Base-by-base conservation (phyloP, 352 stramenopile genomes). In the Phytopythium cucurbitacearum region DNA sequence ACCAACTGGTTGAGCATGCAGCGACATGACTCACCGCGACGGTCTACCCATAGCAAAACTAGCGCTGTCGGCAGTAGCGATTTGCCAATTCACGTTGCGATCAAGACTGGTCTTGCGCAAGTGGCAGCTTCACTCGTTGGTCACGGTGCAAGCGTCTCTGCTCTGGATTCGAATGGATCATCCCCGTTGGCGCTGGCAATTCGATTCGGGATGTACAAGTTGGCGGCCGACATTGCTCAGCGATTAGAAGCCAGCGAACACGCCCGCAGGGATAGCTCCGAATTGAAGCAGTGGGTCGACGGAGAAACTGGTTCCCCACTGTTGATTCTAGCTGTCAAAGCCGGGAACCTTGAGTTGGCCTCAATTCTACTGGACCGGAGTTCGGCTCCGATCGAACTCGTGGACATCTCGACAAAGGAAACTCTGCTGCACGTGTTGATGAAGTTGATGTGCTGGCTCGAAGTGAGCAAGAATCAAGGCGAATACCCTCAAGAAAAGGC, bases 341-440 rank as follows among this genome's bases (percentile, higher is more conserved):
- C 77, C 7, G 71, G 73, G 0, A 71, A 90, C 54, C 40, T 90
- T 12, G 81, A 92, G 43, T 48, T 92, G 10, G 67, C 62, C 10
- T 64, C 69, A 3, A 51, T 88, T 51, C 58, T 92, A 9, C 49
- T 92, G 15, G 79, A 90, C 43, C 57, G 45, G 15, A 54, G 47
- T 15, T 46, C 36, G 7, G 50, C 49, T 15, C 66, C 71, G 21
- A 60, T 76, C 10, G 53, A 57, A 39, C 44, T 60, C 28, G 54
- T 51, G 13, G 57, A 59, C 44, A 36, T 56, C 0, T 40, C 57
- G 10, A 76, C 65, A 33, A 49, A 61, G 33, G 69, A 69, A 34
- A 69, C 57, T 28, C 54, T 79, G 50, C 64, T 87, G 40, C 69
- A 80, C 54, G 44, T 85, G 12, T 52, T 82, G 10, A 51, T 76